Base-by-base conservation (phyloP, 2,329 filamentous ascomycete species). In the Botryotinia narcissicola region DNA sequence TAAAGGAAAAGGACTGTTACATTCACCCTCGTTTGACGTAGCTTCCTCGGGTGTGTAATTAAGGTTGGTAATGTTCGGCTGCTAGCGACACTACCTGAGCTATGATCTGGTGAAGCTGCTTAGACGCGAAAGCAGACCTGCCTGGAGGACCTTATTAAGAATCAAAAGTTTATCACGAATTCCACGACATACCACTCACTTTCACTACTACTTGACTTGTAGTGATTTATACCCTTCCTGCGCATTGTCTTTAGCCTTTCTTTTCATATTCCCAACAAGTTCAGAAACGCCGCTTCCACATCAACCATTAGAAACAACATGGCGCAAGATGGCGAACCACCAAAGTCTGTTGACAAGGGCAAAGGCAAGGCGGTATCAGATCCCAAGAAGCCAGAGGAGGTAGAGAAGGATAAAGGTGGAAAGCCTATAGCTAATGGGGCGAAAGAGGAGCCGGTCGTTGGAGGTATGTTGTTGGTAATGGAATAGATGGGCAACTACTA, bases 321-420 rank as follows among this genome's bases (percentile, higher is more conserved):
- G 96, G 95, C 95, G 85, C 93, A 97, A 87, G 94, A 97, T 85
- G 93, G 92, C 86, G 93, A 97, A 85, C 89, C 91, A 87, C 88
- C 92, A 83, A 93, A 92, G 84, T 86, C 92, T 82, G 88, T 90
- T 83, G 94, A 97, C 85, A 98, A 98, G 89, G 95, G 94, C 85
- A 99, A 99, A 88, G 95, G 90, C 82, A 99, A 98, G 87, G 94
- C 91, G 76, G 87, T 91, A 75, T 78, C 78, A 74, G 88, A 89
- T 79, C 86, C 88, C 75, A 90, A 90, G 81, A 89, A 92, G 80
- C 81, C 80, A 46, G 86, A 87, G 78, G 88, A 89, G 71, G 83
- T 83, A 73, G 86, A 88, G 83, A 89, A 89, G 79, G 87, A 87
- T 79, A 90, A 91, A 81, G 91, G 93, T 82, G 92, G 90, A 74